Evolutionary conservation across 2,329 filamentous ascomycete species (phyloP), one percentile per base, ranked within the genome.

Genomic region (Fusarium neocosmosporiellum): DNA sequence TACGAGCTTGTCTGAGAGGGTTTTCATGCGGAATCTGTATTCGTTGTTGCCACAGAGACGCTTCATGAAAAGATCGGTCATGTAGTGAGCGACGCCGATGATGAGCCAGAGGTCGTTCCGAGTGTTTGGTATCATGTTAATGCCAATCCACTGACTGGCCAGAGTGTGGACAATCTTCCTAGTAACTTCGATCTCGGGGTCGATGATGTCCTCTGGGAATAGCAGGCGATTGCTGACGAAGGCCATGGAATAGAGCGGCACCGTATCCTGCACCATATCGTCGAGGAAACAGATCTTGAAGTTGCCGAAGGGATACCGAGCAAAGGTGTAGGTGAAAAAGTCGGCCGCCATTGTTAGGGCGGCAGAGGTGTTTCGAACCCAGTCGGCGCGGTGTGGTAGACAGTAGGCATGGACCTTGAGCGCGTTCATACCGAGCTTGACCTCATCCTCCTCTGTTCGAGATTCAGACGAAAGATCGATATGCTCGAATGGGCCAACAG

Each of bases 241-340:
- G 0, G 95, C 93, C 75, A 99, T 87, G 1, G 93, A 96, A 36
- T 95, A 95, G 10, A 94, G 90, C 20, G 95, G 89, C 22, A 92
- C 86, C 1, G 93, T 92, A 66, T 98, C 93, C 33, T 89, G 86
- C 1, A 92, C 84, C 80, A 96, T 88, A 80, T 99, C 96, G 76
- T 99, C 96, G 20, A 99, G 91, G 76, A 99, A 99, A 75, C 94
- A 95, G 63, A 98, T 84, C 78, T 97, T 97, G 86, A 97, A 98
- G 78, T 93, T 95, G 31, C 93, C 90, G 80, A 96, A 98, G 0
- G 96, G 95, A 80, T 97, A 99, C 24, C 93, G 92, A 29, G 95
- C 94, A 80, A 96, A 98, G 5, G 91, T 93, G 71, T 96, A 90
- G 5, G 94, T 94, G 78, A 98, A 95, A 80, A 93, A 94, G 80